Conservation (phyloP, 345 rosid genomes). For the Salix koriyanagi region DNA sequence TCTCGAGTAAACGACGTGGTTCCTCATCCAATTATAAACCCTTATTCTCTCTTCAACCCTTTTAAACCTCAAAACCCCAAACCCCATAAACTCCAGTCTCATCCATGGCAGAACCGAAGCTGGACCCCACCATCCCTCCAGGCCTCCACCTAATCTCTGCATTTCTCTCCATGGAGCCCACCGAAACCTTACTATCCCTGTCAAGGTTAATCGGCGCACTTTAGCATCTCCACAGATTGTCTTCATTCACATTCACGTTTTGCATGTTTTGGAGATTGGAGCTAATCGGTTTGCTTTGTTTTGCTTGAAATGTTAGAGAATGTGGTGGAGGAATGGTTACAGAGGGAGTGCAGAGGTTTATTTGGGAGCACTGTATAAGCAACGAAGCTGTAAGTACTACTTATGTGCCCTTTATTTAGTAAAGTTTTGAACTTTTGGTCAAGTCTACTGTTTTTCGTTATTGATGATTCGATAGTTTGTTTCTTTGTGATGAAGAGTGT, state of each 20-base stretch:
- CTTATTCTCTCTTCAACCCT: not conserved
- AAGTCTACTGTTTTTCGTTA: not conserved
- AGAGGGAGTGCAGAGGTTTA: constrained; percentile 53
- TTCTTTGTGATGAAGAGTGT: not conserved
- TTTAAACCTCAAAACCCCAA: not conserved
- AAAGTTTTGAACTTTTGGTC: not conserved
- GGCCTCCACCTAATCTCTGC: constrained; percentile 56
- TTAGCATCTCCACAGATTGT: not conserved
- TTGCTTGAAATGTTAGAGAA: constrained; percentile 23
- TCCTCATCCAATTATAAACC: too few species aligned
- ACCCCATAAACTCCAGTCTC: not conserved
- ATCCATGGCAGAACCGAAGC: not conserved
- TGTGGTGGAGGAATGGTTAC: constrained; percentile 62
- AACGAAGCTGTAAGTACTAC: constrained; percentile 41
- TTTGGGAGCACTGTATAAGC: constrained; percentile 59
- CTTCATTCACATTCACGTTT: too few species aligned
- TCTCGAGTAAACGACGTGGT: too few species aligned
- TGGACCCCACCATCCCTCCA: constrained; percentile 27
- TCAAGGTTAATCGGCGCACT: constrained; percentile 32
- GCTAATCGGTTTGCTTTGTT: not conserved
- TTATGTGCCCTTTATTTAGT: not conserved
- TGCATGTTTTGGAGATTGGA: not conserved
- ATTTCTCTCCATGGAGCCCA: constrained; percentile 70
- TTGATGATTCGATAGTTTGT: not conserved
- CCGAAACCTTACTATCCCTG: constrained; percentile 41